Evolutionary conservation across 345 rosid genomes (phyloP).

Genomic region (Populus deltoides): DNA sequence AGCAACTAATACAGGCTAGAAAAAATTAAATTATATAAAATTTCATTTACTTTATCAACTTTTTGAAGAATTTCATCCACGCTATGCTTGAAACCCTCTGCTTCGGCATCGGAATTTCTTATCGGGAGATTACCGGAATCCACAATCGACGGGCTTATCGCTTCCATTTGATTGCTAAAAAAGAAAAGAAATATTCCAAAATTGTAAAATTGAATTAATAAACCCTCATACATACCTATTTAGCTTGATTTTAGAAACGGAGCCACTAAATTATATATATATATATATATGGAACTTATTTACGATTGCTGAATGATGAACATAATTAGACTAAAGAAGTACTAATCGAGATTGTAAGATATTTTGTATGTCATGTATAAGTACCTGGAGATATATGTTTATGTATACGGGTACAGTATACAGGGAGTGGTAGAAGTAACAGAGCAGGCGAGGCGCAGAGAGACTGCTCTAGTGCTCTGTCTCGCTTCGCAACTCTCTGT

Average conservation of each 20-base stretch:
- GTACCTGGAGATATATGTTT: background rate
- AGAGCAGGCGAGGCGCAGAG: background rate
- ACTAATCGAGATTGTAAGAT: no score
- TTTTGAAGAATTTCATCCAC: conserved; percentile 25
- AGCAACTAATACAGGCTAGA: background rate
- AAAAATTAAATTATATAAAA: no score
- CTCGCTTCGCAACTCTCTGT: background rate
- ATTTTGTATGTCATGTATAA: background rate
- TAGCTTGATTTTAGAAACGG: background rate
- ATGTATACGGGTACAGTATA: background rate
- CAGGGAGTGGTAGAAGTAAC: background rate
- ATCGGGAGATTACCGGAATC: background rate
- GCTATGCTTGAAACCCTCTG: conserved; percentile 20
- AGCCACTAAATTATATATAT: no score
- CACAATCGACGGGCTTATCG: background rate
- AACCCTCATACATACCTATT: no score
- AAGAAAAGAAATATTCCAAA: background rate
- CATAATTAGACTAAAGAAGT: no score
- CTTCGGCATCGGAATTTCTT: background rate
- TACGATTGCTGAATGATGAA: no score
- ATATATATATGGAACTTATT: no score
- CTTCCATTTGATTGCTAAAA: conserved; percentile 1
- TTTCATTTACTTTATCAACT: conserved; percentile 19
- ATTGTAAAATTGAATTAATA: background rate
- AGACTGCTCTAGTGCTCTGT: background rate